Evolutionary conservation across 305 asterid genomes (phyloP), one percentile per base, ranked within the genome.

Genomic region (Caryopteris hybrid): DNA sequence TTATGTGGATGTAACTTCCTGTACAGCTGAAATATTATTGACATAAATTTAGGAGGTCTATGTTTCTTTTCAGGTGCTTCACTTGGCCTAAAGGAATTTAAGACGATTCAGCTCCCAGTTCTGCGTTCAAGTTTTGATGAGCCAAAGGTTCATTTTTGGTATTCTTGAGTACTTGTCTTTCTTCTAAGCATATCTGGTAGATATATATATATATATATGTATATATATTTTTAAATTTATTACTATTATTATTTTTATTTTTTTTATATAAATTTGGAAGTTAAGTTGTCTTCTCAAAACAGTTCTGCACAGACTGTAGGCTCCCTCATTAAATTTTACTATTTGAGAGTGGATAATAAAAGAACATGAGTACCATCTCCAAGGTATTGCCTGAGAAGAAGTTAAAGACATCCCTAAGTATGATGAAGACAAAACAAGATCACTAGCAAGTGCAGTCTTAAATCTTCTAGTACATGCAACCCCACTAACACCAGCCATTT

Each of bases 31-130:
- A 57, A 6, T 31, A 36, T 52, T 10, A 22, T 6, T 14, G 41
- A 52, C 34, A n/a, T n/a, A 66, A 11, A 11, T 11, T 62, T 12
- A 41, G 23, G 21, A 13, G 22, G 63, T 48, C 64, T 64, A 42
- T 61, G 65, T 52, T 64, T 61, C 38, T 68, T 31, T 73, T 64
- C 76, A 81, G 83, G 79, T 74, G 46, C 46, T 68, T 66, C 77
- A 20, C 23, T 57, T 78, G 71, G 79, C 57, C 56, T 21, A 8
- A 22, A 23, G 18, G 72, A 69, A 39, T 51, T 51, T 64, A 76
- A 61, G 59, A 69, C 25, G 46, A 23, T 45, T 42, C 74, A 29
- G 47, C 59, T 69, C 52, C 56, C 79, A 41, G 69, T 74, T 61
- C 52, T n/a, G 38, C 38, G 53, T 11, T 66, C 78, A 18, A 61